phyloP scores from a whole-genome alignment of 768 basidiomycete species.

The Fistulinella prunicolor region DNA sequence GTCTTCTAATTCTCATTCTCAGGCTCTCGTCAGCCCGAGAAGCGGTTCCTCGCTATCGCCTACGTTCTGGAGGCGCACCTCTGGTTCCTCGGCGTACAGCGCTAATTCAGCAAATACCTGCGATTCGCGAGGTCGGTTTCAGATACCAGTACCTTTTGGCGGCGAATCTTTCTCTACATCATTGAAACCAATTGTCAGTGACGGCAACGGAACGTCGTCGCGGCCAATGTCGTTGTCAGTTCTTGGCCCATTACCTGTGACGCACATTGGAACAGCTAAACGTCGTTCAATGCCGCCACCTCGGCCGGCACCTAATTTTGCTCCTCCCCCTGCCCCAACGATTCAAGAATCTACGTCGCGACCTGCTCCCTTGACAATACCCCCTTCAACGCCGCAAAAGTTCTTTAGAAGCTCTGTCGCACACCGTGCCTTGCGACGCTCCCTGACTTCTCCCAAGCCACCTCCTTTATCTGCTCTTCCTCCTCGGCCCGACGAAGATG shows the following conservation, averaged over 20 bases:
- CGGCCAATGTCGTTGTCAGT: conserved; percentile 24
- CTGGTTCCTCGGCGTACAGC: conserved; percentile 49
- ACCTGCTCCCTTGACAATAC: conserved; percentile 1
- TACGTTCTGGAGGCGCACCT: conserved; percentile 53
- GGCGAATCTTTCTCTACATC: conserved; percentile 12
- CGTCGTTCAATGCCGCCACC: conserved; percentile 69
- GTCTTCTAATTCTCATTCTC: conserved; percentile 36
- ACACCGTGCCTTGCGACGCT: conserved; percentile 55
- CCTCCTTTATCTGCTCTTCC: conserved; percentile 61
- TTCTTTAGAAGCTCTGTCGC: conserved; percentile 56
- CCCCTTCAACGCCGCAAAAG: conserved; percentile 21
- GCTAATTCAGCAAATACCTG: conserved; percentile 40
- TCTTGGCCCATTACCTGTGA: conserved; percentile 10
- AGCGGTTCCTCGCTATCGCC: conserved; percentile 46
- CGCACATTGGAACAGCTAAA: conserved; percentile 35
- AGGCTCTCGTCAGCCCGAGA: conserved; percentile 33
- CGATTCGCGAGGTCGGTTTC: conserved; percentile 33
- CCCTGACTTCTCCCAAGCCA: conserved; percentile 59
- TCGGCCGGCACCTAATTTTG: conserved; percentile 67
- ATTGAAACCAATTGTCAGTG: conserved; percentile 2
- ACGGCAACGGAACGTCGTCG: conserved; percentile 4
- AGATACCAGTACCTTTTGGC: conserved; percentile 7
- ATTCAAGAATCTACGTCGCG: conserved; percentile 15
- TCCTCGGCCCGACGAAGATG: conserved; percentile 61
- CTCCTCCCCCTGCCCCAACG: conserved; percentile 65